Base-by-base conservation (phyloP, 768 basidiomycete genomes). In the Xanthoconium purpureum region DNA sequence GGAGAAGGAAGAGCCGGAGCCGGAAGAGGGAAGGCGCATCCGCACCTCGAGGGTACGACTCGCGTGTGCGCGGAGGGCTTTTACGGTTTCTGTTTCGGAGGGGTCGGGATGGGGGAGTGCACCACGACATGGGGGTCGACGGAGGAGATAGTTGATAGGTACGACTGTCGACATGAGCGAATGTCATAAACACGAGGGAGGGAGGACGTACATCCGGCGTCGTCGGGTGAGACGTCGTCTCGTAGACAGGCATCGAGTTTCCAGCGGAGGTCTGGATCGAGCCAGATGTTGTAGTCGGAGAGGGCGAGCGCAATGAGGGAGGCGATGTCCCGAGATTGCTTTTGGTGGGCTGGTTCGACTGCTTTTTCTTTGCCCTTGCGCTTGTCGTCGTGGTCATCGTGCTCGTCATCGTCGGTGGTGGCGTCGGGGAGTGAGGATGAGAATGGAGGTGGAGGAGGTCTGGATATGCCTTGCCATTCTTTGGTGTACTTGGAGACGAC, bases 241-340 rank as follows among this genome's bases (percentile, higher is more conserved):
- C 11, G 55, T 57, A 65, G 35, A 66, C 62, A 55, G 29, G 65
- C 56, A 37, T 82, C 82, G 14, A 86, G 70, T 32, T 72, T 77
- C 50, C 77, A 69, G 28, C 81, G 73, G 11, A 89, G 64, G 49
- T 84, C 83, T 0, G 78, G 70, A 62, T 89, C 80, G 4, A 70
- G 64, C 89, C 88, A 92, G 10, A 91, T 66, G 9, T 79, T 76
- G 68, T 89, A 82, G 63, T 89, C 82, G 6, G 89, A 88, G n/a
- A 93, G 71, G 0, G 88, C 79, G 5, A 91, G 78, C 3, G 65
- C 72, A 20, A 86, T 60, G 35, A 89, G 73, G 11, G 69, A 67
- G 4, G 78, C 77, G 46, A 79, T 76, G 58, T 85, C 85, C 42
- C 78, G 75, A 17, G 59, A 61, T 12, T 60, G 54, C 57, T 68